Evolutionary conservation across 192 early-diverging fungal genomes (phyloP).

Genomic region (Pilaira anomala): DNA sequence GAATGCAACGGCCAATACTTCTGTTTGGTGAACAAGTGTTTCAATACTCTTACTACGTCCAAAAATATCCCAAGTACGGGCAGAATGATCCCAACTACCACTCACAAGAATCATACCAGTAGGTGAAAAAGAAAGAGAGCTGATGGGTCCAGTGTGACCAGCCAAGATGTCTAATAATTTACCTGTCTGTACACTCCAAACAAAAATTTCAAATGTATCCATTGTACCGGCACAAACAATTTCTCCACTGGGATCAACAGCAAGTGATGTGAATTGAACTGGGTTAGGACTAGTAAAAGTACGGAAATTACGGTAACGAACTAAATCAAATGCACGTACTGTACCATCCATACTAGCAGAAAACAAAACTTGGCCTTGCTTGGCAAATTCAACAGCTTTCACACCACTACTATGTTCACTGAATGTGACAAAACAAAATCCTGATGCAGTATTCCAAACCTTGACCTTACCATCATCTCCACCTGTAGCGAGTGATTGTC

Average conservation of each 20-base stretch:
- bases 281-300: constrained; percentile 95
- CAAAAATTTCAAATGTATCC: constrained; percentile 95
- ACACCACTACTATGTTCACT: constrained; percentile 85
- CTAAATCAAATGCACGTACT: constrained; percentile 95
- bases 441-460: constrained; percentile 93
- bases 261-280: constrained; percentile 89
- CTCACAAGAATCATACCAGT: constrained; percentile 77
- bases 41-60: constrained; percentile 77
- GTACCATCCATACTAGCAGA: constrained; percentile 97
- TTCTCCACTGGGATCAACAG: constrained; percentile 96
- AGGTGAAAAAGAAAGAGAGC: constrained; percentile 80
- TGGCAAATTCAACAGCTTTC: constrained; percentile 83
- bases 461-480: constrained; percentile 98
- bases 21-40: constrained; percentile 71
- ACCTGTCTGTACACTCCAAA: constrained; percentile 99
- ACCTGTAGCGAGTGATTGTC: constrained; percentile 92
- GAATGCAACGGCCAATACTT: constrained; percentile 85
- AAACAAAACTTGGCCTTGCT: constrained; percentile 90
- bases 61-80: constrained; percentile 94
- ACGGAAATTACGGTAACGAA: constrained; percentile 97
- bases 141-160: constrained; percentile 93
- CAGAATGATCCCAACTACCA: constrained; percentile 89
- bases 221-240: constrained; percentile 91
- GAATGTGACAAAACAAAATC: constrained; percentile 99
- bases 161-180: constrained; percentile 90